Evolutionary conservation across 495 filamentous ascomycete genomes (phyloP), one percentile per base, ranked within the genome.

Genomic region (Emericellopsis terricola): DNA sequence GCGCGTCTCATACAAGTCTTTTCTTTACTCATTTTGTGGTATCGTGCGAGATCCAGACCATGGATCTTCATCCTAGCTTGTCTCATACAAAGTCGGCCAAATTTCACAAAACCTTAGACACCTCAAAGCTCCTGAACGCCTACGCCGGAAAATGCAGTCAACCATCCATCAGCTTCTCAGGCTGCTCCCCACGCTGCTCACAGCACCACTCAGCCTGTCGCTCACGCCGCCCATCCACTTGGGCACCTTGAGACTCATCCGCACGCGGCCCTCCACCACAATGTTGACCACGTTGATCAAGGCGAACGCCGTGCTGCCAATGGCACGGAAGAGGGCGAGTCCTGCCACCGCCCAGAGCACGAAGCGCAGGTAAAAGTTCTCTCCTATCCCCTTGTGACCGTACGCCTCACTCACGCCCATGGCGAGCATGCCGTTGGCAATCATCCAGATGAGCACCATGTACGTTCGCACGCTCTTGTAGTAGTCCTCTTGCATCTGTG

Each of bases 381-480:
- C 59, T 1, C 69, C 74, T 34, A 94, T 73, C 26, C 71, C 64
- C 1, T 60, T 64, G 26, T 64, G 52, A 13, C 66, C 68, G 53
- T 94, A 96, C 10, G 79, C 73, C 56, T 96, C 87, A n/a, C 69
- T 76, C 0, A 96, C 79, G 5, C 76, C 72, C 91, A 99, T 96
- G 39, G 80, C 85, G 8, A 99, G 69, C 40, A 93, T 68, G 9
- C 82, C 79, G 50, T 99, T 99, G 30, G 75, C 71, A 4, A 89
- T 57, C 75, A 99, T 82, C 91, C 91, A 99, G 20, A 73, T 65
- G n/a, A 87, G 75, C 0, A 99, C 91, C 73, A 99, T 92, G 69
- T 99, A 99, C 9, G 91, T 96, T 26, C 91, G 76, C 29, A 99
- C 91, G 29, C 81, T 83, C 44, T 84, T 79, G 63, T 99, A 99